Percentiles rank a stretch among this genome's conserved stretches.
Conservation (phyloP, 2,329 filamentous ascomycete species). For the Fusarium lyarnte region DNA sequence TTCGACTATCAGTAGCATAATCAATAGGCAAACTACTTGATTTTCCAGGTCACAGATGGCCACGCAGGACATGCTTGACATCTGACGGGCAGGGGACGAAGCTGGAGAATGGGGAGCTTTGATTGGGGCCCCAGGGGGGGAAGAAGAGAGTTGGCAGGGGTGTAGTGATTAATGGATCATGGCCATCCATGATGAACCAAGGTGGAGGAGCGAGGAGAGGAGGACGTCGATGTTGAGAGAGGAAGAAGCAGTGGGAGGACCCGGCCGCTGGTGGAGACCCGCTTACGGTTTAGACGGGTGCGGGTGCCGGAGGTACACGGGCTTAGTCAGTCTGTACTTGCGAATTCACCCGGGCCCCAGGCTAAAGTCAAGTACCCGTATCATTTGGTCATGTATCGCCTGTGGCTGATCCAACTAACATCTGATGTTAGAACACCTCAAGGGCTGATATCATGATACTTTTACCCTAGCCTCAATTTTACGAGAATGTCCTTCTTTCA, state of each 20-base stretch:
- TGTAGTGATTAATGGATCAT: background rate
- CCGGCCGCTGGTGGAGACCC: conserved; percentile 37
- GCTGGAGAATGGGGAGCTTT: conserved; percentile 29
- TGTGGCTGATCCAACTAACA: conserved; percentile 30
- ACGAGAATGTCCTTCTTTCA: conserved; percentile 27
- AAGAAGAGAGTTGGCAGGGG: background rate
- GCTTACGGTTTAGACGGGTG: conserved; percentile 35
- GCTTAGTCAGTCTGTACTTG: conserved; percentile 24
- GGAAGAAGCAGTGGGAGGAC: conserved; percentile 11
- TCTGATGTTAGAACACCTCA: conserved; percentile 36
- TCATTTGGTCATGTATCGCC: background rate
- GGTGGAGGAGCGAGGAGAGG: background rate
- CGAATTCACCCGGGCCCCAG: rapidly evolving
- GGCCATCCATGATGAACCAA: background rate
- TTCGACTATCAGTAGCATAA: conserved; percentile 4
- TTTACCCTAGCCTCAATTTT: conserved; percentile 30
- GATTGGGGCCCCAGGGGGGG: conserved; percentile 27
- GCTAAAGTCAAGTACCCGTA: background rate
- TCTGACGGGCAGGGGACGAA: conserved; percentile 30
- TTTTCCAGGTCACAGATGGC: conserved; percentile 4
- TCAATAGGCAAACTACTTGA: conserved; percentile 18
- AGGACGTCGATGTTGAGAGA: background rate
- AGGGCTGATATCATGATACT: conserved; percentile 41
- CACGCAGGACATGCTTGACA: conserved; percentile 28
- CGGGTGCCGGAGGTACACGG: conserved; percentile 25